Conservation (phyloP, 2,329 filamentous ascomycete genomes). For the Neophaeococcomyces aloes region DNA sequence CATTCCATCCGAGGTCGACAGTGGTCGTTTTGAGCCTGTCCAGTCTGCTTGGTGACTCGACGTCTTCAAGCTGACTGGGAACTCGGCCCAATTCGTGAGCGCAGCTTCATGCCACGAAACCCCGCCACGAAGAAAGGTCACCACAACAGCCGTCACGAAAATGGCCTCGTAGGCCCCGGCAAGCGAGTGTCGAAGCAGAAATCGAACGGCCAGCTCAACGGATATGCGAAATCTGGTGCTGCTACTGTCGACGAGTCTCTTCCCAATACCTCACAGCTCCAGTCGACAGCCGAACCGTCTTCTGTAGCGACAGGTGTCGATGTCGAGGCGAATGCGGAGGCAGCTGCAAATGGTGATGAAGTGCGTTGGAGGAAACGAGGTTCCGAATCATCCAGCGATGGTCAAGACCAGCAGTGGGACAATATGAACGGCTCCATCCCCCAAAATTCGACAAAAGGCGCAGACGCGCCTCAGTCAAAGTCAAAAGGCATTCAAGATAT, state of each 20-base stretch:
- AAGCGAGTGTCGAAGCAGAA: constrained; percentile 55
- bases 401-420: constrained; percentile 9
- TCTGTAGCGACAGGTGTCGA: constrained; percentile 1
- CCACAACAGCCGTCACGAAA: constrained; percentile 71
- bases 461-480: constrained; percentile 61
- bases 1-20: background rate
- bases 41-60: constrained; percentile 23
- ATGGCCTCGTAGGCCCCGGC: constrained; percentile 70
- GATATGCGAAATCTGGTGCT: constrained; percentile 36
- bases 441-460: constrained; percentile 39
- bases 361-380: constrained; percentile 7
- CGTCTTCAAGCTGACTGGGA: constrained; percentile 23
- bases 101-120: constrained; percentile 40
- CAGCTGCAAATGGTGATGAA: background rate
- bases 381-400: constrained; percentile 10
- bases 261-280: background rate
- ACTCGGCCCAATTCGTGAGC: constrained; percentile 9
- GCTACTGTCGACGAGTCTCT: constrained; percentile 16
- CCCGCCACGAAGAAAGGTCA: constrained; percentile 46
- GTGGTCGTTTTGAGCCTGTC: constrained; percentile 13
- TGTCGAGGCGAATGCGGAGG: background rate
- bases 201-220: constrained; percentile 46
- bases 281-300: background rate
- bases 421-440: constrained; percentile 13
- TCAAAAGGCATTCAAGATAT: constrained; percentile 58